Percentiles rank a stretch among this genome's conserved stretches.
phyloP scores from a whole-genome alignment of 345 rosid genomes.

The Iberis pinnata region DNA sequence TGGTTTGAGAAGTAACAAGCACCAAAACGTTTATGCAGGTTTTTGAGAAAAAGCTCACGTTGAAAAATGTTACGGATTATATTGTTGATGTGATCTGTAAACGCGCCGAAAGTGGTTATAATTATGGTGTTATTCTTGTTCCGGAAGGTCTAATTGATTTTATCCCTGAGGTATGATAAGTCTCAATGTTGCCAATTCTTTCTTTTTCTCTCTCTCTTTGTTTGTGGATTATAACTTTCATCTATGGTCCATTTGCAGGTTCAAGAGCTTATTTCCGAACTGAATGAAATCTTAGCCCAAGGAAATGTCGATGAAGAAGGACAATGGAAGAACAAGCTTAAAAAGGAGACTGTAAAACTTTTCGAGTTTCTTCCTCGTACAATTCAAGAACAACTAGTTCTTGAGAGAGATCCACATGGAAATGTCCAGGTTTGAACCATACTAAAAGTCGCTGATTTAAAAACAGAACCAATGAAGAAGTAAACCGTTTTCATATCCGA shows the following conservation, averaged over 20 bases:
- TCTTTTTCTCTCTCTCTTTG: background rate
- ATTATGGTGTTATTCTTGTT: slow-evolving; percentile 87
- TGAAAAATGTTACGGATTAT: slow-evolving; percentile 83
- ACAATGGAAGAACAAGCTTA: slow-evolving; percentile 78
- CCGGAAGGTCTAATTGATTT: slow-evolving; percentile 99
- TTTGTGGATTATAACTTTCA: background rate
- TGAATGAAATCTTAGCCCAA: slow-evolving; percentile 84
- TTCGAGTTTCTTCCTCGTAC: slow-evolving; percentile 79
- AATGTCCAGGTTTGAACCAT: slow-evolving; percentile 95
- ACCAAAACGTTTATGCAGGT: slow-evolving; percentile 41
- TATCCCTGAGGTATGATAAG: slow-evolving; percentile 70
- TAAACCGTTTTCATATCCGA: too few relatives aligned
- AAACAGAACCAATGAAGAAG: too few relatives aligned
- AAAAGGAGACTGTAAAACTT: slow-evolving; percentile 49
- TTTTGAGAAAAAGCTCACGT: slow-evolving; percentile 62
- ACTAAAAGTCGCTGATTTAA: too few relatives aligned
- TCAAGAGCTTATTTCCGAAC: slow-evolving; percentile 80
- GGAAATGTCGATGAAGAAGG: slow-evolving; percentile 69
- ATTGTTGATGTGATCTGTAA: slow-evolving; percentile 75
- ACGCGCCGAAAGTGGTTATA: slow-evolving; percentile 63
- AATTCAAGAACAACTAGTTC: slow-evolving; percentile 89
- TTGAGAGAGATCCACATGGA: slow-evolving; percentile 99
- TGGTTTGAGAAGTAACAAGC: slow-evolving; percentile 5
- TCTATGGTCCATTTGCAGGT: slow-evolving; percentile 40
- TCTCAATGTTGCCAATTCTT: background rate